Conservation (phyloP, 116 monocot genomes). For the Dioscorea cayenensis region DNA sequence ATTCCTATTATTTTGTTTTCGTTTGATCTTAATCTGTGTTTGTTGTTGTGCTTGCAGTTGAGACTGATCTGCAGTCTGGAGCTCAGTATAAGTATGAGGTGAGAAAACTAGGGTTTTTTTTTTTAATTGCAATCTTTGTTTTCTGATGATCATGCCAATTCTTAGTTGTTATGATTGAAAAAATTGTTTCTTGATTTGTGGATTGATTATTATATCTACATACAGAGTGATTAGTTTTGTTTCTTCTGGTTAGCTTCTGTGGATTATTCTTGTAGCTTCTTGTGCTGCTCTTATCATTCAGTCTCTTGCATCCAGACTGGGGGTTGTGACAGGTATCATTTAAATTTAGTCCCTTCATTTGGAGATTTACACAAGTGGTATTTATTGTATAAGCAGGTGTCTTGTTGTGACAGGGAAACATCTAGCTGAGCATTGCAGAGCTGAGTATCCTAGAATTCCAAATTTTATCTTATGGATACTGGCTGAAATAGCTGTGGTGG, state of each 20-base stretch:
- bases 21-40: neutral
- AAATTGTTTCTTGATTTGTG: neutral
- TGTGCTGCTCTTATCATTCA: slow-evolving; percentile 87
- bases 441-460: slow-evolving; percentile 67
- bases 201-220: neutral
- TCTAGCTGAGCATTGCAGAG: slow-evolving; percentile 96
- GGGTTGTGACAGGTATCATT: slow-evolving; percentile 85
- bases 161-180: no score
- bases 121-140: neutral
- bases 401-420: slow-evolving; percentile 61
- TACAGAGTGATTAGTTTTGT: neutral
- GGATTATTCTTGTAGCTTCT: slow-evolving; percentile 93
- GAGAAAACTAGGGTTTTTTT: neutral
- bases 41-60: slow-evolving; percentile 47
- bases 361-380: neutral
- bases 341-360: slow-evolving; percentile 4
- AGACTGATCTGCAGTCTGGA: slow-evolving; percentile 86
- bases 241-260: slow-evolving; percentile 22
- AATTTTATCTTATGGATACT: slow-evolving; percentile 85
- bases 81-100: slow-evolving; percentile 95
- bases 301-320: slow-evolving; percentile 83
- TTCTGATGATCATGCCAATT: no score
- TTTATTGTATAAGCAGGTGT: neutral
- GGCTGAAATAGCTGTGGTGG: slow-evolving; percentile 84
- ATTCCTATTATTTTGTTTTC: neutral